Evolutionary conservation across 352 stramenopile genomes (phyloP).

Genomic region (Globisporangium splendens): DNA sequence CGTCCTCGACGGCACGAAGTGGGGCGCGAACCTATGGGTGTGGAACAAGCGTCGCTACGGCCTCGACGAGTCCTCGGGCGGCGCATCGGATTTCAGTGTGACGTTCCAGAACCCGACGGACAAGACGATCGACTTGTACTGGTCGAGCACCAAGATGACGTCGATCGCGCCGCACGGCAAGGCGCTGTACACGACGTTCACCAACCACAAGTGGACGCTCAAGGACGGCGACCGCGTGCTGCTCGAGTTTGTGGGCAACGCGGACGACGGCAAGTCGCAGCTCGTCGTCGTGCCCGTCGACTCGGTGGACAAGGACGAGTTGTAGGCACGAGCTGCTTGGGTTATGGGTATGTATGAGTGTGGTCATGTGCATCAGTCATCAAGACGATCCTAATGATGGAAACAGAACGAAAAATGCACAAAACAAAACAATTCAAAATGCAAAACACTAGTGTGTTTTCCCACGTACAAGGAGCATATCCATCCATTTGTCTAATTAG

Average conservation of each 20-base stretch:
- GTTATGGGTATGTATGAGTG: conserved; percentile 16
- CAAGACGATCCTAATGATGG: too few relatives aligned
- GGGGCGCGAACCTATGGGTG: conserved; percentile 96
- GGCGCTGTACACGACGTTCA: conserved; percentile 60
- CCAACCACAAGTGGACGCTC: conserved; percentile 63
- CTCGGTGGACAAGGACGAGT: conserved; percentile 39
- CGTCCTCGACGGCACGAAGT: conserved; percentile 93
- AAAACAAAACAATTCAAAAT: too few relatives aligned
- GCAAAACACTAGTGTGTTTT: too few relatives aligned
- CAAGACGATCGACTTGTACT: conserved; percentile 53
- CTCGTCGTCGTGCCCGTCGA: conserved; percentile 38
- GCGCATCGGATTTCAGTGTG: conserved; percentile 41
- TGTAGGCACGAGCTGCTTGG: conserved; percentile 21
- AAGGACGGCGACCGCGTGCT: conserved; percentile 51
- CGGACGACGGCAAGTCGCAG: conserved; percentile 46
- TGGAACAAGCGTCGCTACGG: conserved; percentile 91
- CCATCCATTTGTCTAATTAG: conserved; percentile 2
- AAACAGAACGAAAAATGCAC: too few relatives aligned
- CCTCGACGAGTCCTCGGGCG: conserved; percentile 28
- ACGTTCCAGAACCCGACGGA: conserved; percentile 69
- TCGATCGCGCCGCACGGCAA: conserved; percentile 45
- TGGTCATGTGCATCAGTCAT: neutral
- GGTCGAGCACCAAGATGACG: conserved; percentile 65
- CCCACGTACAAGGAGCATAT: neutral
- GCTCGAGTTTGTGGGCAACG: conserved; percentile 46